Evolutionary conservation across 2,329 filamentous ascomycete species (phyloP).

Genomic region (Aureobasidium uvarum): DNA sequence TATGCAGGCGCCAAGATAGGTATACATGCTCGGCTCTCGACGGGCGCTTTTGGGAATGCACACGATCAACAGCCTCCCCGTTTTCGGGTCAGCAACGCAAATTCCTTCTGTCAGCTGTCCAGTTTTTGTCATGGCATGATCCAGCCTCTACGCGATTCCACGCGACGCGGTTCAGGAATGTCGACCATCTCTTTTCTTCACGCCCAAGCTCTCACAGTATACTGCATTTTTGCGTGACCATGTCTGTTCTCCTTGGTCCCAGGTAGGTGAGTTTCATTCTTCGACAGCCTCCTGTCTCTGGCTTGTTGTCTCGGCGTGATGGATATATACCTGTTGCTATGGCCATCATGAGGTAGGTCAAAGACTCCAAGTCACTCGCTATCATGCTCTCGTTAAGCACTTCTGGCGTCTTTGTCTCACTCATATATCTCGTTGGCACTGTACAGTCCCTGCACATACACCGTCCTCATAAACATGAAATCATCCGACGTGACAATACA

Average conservation of each 20-base stretch:
- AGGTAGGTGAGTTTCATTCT: constrained; percentile 20
- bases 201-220: constrained; percentile 15
- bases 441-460: constrained; percentile 21
- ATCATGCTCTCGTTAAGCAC: constrained; percentile 8
- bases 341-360: background rate
- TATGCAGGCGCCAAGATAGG: background rate
- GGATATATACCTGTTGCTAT: constrained; percentile 15
- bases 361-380: constrained; percentile 1
- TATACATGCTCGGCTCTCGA: constrained; percentile 16
- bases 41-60: constrained; percentile 9
- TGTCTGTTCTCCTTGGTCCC: constrained; percentile 10
- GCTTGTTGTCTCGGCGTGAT: background rate
- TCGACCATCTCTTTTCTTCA: constrained; percentile 10
- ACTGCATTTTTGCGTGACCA: constrained; percentile 26
- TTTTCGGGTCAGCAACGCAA: constrained; percentile 15
- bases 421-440: background rate
- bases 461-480: background rate
- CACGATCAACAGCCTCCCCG: constrained; percentile 20
- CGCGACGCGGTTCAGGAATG: constrained; percentile 25
- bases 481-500: constrained; percentile 4
- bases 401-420: background rate
- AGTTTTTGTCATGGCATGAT: constrained; percentile 3
- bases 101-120: constrained; percentile 23
- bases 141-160: constrained; percentile 15
- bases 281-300: constrained; percentile 22